Conservation (phyloP, 2,329 filamentous ascomycete species). For the Sclerotinia borealis region DNA sequence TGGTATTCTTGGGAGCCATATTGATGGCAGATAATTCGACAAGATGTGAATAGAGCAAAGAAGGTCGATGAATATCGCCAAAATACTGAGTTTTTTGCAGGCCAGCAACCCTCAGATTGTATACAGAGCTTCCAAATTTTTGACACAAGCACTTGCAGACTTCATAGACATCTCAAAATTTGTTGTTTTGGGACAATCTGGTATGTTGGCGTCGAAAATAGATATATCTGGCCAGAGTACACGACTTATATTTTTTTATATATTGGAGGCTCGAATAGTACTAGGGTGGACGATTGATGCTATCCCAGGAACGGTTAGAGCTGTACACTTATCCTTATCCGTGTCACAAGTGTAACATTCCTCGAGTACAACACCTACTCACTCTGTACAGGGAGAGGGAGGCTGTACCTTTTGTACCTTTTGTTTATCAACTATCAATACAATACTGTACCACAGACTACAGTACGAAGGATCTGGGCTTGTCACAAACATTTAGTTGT, state of each 20-base stretch:
- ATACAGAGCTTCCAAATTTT: constrained; percentile 14
- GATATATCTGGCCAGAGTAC: not conserved
- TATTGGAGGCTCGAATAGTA: not conserved
- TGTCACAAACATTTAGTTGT: not conserved
- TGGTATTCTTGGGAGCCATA: constrained; percentile 11
- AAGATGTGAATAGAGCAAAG: not conserved
- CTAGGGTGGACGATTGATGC: not conserved
- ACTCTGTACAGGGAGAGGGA: no score
- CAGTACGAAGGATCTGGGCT: not conserved
- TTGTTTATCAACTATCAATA: not conserved
- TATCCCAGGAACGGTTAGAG: not conserved
- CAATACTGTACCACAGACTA: not conserved
- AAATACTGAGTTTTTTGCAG: constrained; percentile 25
- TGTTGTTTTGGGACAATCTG: not conserved
- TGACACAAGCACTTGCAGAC: not conserved
- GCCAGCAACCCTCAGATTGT: constrained; percentile 23
- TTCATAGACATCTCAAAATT: constrained; percentile 14
- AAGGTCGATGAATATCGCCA: not conserved
- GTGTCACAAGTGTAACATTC: not conserved
- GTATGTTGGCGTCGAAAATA: not conserved
- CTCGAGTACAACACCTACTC: not conserved
- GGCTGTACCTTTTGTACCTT: not conserved
- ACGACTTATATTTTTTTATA: not conserved
- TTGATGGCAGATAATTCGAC: constrained; percentile 12
- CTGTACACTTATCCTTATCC: not conserved